Conservation (phyloP, 306 rosid species). For the Acmispon strigosus region DNA sequence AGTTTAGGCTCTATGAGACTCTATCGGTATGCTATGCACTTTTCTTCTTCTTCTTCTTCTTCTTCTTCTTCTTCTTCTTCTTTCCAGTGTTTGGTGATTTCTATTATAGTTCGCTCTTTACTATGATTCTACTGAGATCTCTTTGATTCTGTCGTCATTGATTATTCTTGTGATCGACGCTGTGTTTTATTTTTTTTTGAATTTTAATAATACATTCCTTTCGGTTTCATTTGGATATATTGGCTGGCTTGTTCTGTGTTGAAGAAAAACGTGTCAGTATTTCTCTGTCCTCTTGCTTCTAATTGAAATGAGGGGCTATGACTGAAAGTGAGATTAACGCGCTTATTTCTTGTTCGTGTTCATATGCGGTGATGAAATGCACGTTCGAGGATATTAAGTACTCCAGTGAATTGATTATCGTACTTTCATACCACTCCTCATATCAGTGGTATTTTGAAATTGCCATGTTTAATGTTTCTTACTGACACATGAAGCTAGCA, state of each 20-base stretch:
- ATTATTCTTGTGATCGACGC: background rate
- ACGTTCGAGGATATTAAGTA: background rate
- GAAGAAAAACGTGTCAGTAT: background rate
- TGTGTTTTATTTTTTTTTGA: no score
- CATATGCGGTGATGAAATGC: background rate
- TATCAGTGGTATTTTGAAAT: background rate
- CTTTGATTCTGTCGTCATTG: constrained; percentile 9
- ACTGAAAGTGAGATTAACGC: background rate
- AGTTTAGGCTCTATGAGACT: constrained; percentile 83
- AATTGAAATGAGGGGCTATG: background rate
- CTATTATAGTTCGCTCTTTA: background rate
- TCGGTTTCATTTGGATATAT: background rate
- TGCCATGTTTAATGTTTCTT: background rate
- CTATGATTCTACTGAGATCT: constrained; percentile 15
- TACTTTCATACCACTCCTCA: background rate
- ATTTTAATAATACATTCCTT: background rate
- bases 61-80: no score
- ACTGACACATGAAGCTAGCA: background rate
- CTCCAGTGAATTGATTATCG: background rate
- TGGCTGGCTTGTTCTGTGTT: constrained; percentile 8
- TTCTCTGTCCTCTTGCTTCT: background rate
- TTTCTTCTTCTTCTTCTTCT: no score
- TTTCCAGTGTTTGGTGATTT: background rate
- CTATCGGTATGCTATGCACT: constrained; percentile 57
- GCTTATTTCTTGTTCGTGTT: background rate